Base-by-base conservation (phyloP, 345 rosid genomes). In the Linum lewisii region DNA sequence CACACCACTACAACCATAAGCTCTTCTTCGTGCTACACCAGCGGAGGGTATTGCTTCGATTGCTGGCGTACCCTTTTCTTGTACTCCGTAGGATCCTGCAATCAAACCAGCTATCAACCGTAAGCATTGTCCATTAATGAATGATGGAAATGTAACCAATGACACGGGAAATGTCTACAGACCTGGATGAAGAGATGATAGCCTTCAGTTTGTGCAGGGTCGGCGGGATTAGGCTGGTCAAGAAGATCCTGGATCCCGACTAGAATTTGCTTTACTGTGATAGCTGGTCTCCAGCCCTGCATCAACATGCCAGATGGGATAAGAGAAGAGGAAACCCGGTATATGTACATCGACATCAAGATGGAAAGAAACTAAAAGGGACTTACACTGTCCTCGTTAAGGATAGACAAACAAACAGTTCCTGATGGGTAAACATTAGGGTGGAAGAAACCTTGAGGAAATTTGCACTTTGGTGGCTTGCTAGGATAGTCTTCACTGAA, bases 351-450 rank as follows among this genome's bases (percentile, higher is more conserved):
- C 11, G 21, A 26, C n/a, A 4, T 21, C 25, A 54, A 22, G 3
- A 54, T 54, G 25, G 19, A 25, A 10, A 21, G 63, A 18, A 14
- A 10, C 2, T 13, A 9, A 61, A 58, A 60, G 42, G 37, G 23
- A 73, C 93, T 77, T 70, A 88, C 96, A 44, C 81, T 81, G 65
- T 88, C 96, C 72, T 88, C 96, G 21, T 88, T 88, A 55, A 88
- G 93, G 67, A 88, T 88, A 0, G 96, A 88, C 45, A 88, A 75
- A 74, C 96, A 88, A 63, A 88, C 96, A 45, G 96, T 88, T 69
- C 96, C 96, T 56, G 96, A 88, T 14, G 96, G 96, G 68, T 88
- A 88, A 60, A 88, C 96, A 69, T 88, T 88, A 50, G 96, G 96
- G 69, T 88, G 96, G 73, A 88, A 85, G 69, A 88, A 88, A 1